Evolutionary conservation across 1,284 basidiomycete species (phyloP).

Genomic region (Ceratobasidium sp.): DNA sequence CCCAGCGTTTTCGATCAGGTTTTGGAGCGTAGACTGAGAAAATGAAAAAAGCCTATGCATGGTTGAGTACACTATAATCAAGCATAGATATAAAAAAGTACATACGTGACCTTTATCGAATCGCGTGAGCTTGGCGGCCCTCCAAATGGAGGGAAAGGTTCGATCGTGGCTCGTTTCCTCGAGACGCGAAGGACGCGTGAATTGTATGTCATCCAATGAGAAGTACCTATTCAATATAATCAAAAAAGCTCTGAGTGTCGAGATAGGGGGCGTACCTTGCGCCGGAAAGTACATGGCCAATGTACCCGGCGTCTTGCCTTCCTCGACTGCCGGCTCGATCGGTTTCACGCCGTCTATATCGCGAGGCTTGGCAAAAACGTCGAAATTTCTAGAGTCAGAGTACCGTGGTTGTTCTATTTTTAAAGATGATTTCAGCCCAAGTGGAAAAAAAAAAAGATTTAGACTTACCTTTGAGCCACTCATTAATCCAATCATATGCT

Average conservation of each 20-base stretch:
- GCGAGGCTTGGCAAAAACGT: conserved; percentile 25
- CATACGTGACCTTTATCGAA: conserved; percentile 16
- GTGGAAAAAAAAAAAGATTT: background rate
- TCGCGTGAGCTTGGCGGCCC: too few species aligned
- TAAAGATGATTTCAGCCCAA: background rate
- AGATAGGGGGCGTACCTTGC: conserved; percentile 3
- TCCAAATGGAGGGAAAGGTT: background rate
- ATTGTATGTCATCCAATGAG: conserved; percentile 3
- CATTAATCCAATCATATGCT: conserved; percentile 22
- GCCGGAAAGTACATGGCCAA: conserved; percentile 15
- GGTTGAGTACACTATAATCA: background rate
- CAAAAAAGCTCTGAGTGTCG: background rate
- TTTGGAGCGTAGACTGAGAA: conserved; percentile 58
- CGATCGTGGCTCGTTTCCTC: background rate
- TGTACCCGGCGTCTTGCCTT: background rate
- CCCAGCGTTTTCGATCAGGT: conserved; percentile 61
- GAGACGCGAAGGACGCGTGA: background rate
- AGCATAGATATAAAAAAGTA: background rate
- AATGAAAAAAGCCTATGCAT: conserved; percentile 60
- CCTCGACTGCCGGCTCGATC: background rate
- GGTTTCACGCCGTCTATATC: background rate
- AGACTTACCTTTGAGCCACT: conserved; percentile 23
- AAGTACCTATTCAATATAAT: background rate
- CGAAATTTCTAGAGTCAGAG: conserved; percentile 9
- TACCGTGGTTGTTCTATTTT: conserved; percentile 16